phyloP scores from a whole-genome alignment of 2,329 filamentous ascomycete species.

The Colletotrichum spinosum region DNA sequence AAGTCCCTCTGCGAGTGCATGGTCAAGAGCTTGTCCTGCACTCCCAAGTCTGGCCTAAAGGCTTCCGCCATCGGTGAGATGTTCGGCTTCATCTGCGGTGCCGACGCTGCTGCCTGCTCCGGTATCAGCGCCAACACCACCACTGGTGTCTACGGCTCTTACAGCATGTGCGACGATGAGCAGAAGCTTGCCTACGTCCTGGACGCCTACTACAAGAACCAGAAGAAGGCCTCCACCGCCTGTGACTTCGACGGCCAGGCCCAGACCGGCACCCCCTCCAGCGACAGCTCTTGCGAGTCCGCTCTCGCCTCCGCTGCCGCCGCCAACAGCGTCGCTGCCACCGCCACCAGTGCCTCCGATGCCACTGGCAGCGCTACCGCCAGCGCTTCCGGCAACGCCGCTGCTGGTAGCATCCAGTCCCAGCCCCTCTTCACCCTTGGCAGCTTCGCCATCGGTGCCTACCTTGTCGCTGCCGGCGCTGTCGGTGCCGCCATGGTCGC shows the following conservation, averaged over 20 bases:
- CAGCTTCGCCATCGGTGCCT: conserved; percentile 61
- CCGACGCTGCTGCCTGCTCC: conserved; percentile 65
- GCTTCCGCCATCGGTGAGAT: conserved; percentile 71
- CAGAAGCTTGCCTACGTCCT: conserved; percentile 81
- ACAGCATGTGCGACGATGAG: conserved; percentile 78
- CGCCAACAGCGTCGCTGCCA: conserved; percentile 59
- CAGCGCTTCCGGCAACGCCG: conserved; percentile 32
- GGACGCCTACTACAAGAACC: conserved; percentile 76
- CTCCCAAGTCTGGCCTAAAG: conserved; percentile 68
- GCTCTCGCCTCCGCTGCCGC: conserved; percentile 74
- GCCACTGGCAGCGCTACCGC: conserved; percentile 43
- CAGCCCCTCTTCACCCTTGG: conserved; percentile 58
- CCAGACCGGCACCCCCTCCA: conserved; percentile 60
- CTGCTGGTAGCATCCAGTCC: conserved; percentile 47
- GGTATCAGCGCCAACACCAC: conserved; percentile 77
- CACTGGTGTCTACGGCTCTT: conserved; percentile 78
- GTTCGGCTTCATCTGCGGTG: conserved; percentile 80
- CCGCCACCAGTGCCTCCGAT: conserved; percentile 55
- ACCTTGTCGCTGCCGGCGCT: conserved; percentile 63
- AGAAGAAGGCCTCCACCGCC: conserved; percentile 65
- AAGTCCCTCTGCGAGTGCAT: conserved; percentile 86
- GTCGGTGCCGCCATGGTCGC: conserved; percentile 66
- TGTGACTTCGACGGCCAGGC: conserved; percentile 81
- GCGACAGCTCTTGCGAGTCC: conserved; percentile 65
- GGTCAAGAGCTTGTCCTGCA: conserved; percentile 78